Percentiles rank a stretch among this genome's conserved stretches.
Conservation (phyloP, 306 rosid genomes). For the Corylus heterophylla region DNA sequence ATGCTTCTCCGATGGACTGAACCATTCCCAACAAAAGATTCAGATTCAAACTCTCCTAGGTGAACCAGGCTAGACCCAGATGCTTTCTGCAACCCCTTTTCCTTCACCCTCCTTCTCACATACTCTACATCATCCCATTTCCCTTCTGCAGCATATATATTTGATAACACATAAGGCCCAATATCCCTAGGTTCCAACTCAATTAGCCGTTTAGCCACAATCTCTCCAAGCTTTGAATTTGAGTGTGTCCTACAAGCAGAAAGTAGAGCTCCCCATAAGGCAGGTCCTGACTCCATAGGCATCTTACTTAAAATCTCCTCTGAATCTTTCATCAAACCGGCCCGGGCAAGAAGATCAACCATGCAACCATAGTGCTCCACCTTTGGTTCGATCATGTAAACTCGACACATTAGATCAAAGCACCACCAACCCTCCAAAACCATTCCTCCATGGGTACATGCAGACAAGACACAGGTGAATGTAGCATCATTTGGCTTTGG, state of each 20-base stretch:
- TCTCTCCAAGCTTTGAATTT: conserved; percentile 52
- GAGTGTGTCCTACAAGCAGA: conserved; percentile 62
- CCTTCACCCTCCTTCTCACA: conserved; percentile 57
- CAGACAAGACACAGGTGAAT: conserved; percentile 58
- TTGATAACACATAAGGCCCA: conserved; percentile 62
- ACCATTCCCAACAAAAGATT: conserved; percentile 27
- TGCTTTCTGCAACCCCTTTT: conserved; percentile 49
- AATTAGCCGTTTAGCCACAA: conserved; percentile 58
- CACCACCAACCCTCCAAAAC: conserved; percentile 77
- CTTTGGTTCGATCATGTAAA: conserved; percentile 66
- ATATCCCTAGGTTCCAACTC: conserved; percentile 60
- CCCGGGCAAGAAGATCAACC: conserved; percentile 73
- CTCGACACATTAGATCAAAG: conserved; percentile 54
- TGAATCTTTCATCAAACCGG: conserved; percentile 55
- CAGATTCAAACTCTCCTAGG: conserved; percentile 42
- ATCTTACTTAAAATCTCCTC: conserved; percentile 50
- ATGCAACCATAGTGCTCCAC: conserved; percentile 73
- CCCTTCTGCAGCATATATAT: conserved; percentile 62
- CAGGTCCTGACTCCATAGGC: conserved; percentile 52
- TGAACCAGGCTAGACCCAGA: conserved; percentile 50
- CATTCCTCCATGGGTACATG: conserved; percentile 62
- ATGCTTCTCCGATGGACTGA: conserved; percentile 44
- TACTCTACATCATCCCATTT: conserved; percentile 66
- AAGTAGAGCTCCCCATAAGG: conserved; percentile 71
- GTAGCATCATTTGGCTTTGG: conserved; percentile 55